A percentile compares a stretch with the other conserved stretches of the same genome.
Evolutionary conservation across 2,329 filamentous ascomycete genomes (phyloP).

Genomic region (Truncatella angustata): DNA sequence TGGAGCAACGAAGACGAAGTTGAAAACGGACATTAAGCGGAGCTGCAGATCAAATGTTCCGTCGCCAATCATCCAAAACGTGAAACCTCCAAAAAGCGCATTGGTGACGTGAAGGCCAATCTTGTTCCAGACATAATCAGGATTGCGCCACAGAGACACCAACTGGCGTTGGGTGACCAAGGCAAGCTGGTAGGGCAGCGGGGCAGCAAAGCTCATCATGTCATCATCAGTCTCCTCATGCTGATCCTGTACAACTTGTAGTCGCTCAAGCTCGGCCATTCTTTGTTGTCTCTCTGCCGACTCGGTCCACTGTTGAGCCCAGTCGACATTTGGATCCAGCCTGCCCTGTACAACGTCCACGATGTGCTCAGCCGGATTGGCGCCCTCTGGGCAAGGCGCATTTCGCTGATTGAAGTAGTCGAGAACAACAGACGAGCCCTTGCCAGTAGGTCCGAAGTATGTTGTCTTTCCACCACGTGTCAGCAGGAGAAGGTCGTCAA

Average conservation of each 20-base stretch:
- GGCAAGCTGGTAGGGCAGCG: slow-evolving; percentile 7
- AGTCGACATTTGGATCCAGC: slow-evolving; percentile 35
- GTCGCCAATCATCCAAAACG: slow-evolving; percentile 42
- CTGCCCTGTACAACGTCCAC: slow-evolving; percentile 46
- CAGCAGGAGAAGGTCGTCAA: slow-evolving; percentile 55
- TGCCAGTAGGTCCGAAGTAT: slow-evolving; percentile 54
- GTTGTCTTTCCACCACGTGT: slow-evolving; percentile 51
- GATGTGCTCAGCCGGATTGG: slow-evolving; percentile 44
- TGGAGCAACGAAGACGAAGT: slow-evolving; percentile 51
- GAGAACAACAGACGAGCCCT: slow-evolving; percentile 45
- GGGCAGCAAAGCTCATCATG: slow-evolving; percentile 11
- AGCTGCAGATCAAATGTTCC: slow-evolving; percentile 38
- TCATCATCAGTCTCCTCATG: background rate
- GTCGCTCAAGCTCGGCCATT: slow-evolving; percentile 11
- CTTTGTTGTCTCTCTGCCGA: slow-evolving; percentile 10
- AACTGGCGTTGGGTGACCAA: slow-evolving; percentile 12
- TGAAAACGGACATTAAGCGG: slow-evolving; percentile 48
- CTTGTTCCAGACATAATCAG: slow-evolving; percentile 44
- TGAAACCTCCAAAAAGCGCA: slow-evolving; percentile 43
- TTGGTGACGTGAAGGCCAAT: slow-evolving; percentile 39
- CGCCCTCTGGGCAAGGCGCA: slow-evolving; percentile 36
- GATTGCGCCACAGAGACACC: slow-evolving; percentile 12
- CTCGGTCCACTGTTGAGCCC: slow-evolving; percentile 13
- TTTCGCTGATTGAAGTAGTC: slow-evolving; percentile 52
- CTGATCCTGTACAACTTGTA: slow-evolving; percentile 6